Conservation (phyloP, 148 eudicot genomes). For the Cornus florida region DNA sequence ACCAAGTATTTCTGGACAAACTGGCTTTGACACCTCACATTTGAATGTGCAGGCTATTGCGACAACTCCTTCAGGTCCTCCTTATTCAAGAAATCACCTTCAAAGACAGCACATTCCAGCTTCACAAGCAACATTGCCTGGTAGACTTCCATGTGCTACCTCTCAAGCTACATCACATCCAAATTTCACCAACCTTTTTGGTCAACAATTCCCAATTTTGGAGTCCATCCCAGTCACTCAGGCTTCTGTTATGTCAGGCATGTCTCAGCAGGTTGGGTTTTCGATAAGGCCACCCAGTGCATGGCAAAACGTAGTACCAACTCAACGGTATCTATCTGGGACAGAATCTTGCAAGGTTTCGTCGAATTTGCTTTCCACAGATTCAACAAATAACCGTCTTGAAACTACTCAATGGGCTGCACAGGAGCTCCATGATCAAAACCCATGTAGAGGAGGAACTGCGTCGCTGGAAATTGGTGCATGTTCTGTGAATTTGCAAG, state of each 20-base stretch:
- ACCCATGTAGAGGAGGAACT: neutral
- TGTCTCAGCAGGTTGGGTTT: constrained; percentile 23
- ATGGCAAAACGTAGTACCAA: constrained; percentile 14
- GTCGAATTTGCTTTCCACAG: constrained; percentile 18
- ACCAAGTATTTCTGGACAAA: neutral
- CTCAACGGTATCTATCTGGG: constrained; percentile 26
- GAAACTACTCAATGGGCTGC: constrained; percentile 21
- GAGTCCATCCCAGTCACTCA: constrained; percentile 20
- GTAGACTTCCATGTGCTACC: neutral
- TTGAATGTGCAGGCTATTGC: constrained; percentile 33
- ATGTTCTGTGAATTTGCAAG: constrained; percentile 23
- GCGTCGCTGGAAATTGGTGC: constrained; percentile 15
- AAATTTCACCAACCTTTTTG: constrained; percentile 10
- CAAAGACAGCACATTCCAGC: constrained; percentile 14
- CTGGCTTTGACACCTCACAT: constrained; percentile 6
- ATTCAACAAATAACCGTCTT: constrained; percentile 21
- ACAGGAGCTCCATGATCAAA: constrained; percentile 25
- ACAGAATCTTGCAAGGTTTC: constrained; percentile 12
- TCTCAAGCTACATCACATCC: constrained; percentile 24
- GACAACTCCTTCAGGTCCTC: constrained; percentile 14
- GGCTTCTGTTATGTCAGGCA: constrained; percentile 16
- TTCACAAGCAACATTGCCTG: constrained; percentile 2
- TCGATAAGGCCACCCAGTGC: constrained; percentile 12
- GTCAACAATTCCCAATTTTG: constrained; percentile 24
- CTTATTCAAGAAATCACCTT: constrained; percentile 21